These are phyloP conservation scores for Acacia melanoxylon DNA, from an alignment of 306 rosid genomes.

Conservation along the genomic window DNA sequence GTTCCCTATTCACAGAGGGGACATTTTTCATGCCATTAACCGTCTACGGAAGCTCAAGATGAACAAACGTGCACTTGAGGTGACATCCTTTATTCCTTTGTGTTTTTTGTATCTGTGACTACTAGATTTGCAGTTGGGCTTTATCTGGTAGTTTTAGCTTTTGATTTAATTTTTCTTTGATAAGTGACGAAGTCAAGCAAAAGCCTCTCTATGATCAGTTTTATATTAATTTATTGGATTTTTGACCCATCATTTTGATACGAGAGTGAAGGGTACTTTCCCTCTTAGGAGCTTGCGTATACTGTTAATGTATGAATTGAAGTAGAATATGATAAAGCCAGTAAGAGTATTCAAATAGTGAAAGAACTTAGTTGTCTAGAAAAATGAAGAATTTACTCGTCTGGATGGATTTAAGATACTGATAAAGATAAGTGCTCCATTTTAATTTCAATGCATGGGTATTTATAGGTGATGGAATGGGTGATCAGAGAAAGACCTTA, in stretches of 20 bases:
- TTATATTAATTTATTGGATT: not conserved
- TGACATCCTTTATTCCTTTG: slow-evolving; percentile 24
- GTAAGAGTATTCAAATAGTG: not conserved
- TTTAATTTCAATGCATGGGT: slow-evolving; percentile 16
- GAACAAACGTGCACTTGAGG: slow-evolving; percentile 91
- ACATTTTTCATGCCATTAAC: slow-evolving; percentile 80
- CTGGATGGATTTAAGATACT: not conserved
- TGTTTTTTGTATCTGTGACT: not conserved
- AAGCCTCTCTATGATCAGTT: not conserved
- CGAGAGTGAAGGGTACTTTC: not conserved
- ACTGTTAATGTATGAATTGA: not conserved
- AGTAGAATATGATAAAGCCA: not conserved
- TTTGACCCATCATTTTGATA: not conserved
- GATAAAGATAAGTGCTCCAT: not conserved
- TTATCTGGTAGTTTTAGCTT: not conserved
- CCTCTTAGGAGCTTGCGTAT: not conserved
- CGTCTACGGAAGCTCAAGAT: slow-evolving; percentile 82
- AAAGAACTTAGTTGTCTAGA: not conserved
- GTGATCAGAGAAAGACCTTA: slow-evolving; percentile 88
- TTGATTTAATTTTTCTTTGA: not conserved
- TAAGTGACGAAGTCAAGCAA: not conserved
- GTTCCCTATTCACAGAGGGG: slow-evolving; percentile 73
- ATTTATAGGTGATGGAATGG: slow-evolving; percentile 93
- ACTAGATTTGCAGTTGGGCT: not conserved
- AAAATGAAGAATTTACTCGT: not conserved